Conservation (phyloP, 2,329 filamentous ascomycete genomes). For the Akanthomyces dipterigenus region DNA sequence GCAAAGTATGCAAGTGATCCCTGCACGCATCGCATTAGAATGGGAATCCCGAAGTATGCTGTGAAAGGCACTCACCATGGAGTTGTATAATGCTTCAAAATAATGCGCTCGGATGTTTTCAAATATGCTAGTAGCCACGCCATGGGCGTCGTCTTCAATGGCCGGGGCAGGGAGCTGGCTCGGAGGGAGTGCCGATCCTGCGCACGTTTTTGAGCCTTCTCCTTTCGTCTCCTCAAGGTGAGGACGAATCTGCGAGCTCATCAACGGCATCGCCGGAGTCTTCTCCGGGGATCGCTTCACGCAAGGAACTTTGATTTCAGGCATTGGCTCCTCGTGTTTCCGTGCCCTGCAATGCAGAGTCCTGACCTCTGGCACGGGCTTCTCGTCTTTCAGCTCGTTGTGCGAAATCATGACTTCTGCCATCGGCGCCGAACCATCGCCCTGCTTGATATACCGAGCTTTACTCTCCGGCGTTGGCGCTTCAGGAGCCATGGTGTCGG, state of each 20-base stretch:
- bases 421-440: background rate
- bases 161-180: conserved; percentile 1
- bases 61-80: conserved; percentile 42
- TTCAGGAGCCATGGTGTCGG: background rate
- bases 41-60: conserved; percentile 23
- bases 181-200: background rate
- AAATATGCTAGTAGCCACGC: conserved; percentile 47
- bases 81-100: conserved; percentile 54
- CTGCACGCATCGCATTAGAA: conserved; percentile 27
- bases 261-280: background rate
- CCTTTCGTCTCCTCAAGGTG: background rate
- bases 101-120: conserved; percentile 53
- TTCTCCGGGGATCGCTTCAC: background rate
- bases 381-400: background rate
- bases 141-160: conserved; percentile 24
- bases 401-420: background rate
- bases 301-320: background rate
- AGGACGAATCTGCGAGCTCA: background rate
- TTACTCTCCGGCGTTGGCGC: background rate
- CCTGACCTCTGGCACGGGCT: background rate
- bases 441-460: background rate
- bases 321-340: background rate
- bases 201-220: background rate
- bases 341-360: background rate
- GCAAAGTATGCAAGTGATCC: conserved; percentile 78